Evolutionary conservation across 2,329 filamentous ascomycete genomes (phyloP), one percentile per base, ranked within the genome.

Genomic region (Cercospora beticola): DNA sequence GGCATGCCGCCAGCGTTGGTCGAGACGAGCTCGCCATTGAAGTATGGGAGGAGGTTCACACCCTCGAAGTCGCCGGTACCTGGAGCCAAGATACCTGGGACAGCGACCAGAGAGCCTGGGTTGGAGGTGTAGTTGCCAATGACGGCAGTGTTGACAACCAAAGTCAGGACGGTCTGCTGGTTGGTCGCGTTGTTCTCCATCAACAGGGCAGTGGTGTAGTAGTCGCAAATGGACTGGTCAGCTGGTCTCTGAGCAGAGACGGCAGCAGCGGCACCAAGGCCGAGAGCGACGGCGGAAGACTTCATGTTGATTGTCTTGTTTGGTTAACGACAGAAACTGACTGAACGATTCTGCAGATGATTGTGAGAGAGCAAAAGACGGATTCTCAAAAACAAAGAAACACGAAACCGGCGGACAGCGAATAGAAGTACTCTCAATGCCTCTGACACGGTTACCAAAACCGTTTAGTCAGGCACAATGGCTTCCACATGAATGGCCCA

Each of bases 91-190:
- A 89, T 88, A 70, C 87, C 71, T n/a, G 85, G 82, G 4, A 89
- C 86, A 2, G 70, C 76, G 72, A 87, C 77, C 10, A 65, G 54
- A 8, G 62, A 65, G 33, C 62, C 62, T 49, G 62, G 62, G 54
- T 65, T 59, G 33, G 52, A 58, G 30, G 64, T 66, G 64, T 66
- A 66, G 71, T 77, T 77, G n/a, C 88, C 87, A 72, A 88, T 87
- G 69, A 89, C 86, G 21, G 85, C 88, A 6, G 86, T 89, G 78
- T 89, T 89, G 73, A 89, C 86, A 4, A 89, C 77, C 1, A 86
- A 79, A 1, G 84, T 87, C 73, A 89, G 59, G 2, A 89, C 80
- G 0, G 82, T 84, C 64, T 82, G 79, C 76, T 90, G 87, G 76
- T 88, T 89, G 31, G 80, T 82, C 18, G 85, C 85, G 43, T 84